Evolutionary conservation across 192 early-diverging fungal genomes (phyloP).

Genomic region (Mortierella claussenii): DNA sequence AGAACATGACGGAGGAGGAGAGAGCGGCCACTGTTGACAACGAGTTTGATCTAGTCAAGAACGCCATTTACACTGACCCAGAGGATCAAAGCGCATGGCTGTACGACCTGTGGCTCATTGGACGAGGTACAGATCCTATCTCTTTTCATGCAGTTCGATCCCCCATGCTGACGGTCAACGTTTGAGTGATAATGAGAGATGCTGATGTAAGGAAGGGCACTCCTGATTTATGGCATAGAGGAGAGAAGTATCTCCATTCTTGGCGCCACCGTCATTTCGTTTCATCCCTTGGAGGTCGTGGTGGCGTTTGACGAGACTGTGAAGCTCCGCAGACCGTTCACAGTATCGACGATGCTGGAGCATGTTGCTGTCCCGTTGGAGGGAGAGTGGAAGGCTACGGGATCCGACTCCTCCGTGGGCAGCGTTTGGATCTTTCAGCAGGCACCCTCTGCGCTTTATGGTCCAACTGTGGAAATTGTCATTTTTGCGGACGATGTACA

Average conservation of each 20-base stretch:
- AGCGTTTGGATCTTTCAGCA: conserved; percentile 50
- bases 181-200: too few species aligned
- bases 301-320: conserved; percentile 54
- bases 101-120: conserved; percentile 95
- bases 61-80: conserved; percentile 96
- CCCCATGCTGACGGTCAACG: too few species aligned
- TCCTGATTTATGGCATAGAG: too few species aligned
- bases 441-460: conserved; percentile 11
- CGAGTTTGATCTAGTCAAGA: conserved; percentile 88
- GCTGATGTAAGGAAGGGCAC: too few species aligned
- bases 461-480: conserved; percentile 38
- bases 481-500: conserved; percentile 37
- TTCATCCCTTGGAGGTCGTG: conserved; percentile 39
- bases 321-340: conserved; percentile 24
- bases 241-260: conserved; percentile 37
- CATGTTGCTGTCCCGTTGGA: conserved; percentile 17
- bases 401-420: conserved; percentile 25
- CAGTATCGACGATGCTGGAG: conserved; percentile 32
- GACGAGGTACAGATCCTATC: conserved; percentile 60
- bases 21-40: conserved; percentile 39
- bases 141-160: too few species aligned
- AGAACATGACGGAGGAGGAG: conserved; percentile 57
- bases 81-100: conserved; percentile 98
- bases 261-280: conserved; percentile 44
- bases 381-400: conserved; percentile 51